Conservation (phyloP, 2,329 filamentous ascomycete genomes). For the Coniochaeta sp. region DNA sequence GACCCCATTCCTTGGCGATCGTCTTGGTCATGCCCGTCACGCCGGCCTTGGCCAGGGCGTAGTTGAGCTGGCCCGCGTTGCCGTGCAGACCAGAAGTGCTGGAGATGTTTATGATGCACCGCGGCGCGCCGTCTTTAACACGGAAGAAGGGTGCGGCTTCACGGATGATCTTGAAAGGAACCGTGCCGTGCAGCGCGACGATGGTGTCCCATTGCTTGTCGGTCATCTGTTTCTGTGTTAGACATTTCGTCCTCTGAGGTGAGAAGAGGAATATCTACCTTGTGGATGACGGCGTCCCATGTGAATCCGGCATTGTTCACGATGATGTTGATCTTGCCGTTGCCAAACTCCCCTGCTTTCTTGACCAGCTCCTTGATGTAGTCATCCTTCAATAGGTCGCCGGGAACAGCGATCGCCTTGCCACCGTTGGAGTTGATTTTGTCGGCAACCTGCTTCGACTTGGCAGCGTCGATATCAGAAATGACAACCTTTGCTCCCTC, state of each 20-base stretch:
- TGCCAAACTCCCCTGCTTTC: slow-evolving; percentile 70
- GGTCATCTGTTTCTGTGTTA: slow-evolving; percentile 44
- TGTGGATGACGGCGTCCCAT: slow-evolving; percentile 89
- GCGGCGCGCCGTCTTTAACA: slow-evolving; percentile 71
- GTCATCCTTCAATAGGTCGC: slow-evolving; percentile 64
- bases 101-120: slow-evolving; percentile 77
- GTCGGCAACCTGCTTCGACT: slow-evolving; percentile 60
- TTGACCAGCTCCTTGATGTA: slow-evolving; percentile 69
- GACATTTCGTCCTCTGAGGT: not conserved
- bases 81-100: slow-evolving; percentile 77
- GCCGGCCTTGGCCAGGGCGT: slow-evolving; percentile 77
- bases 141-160: slow-evolving; percentile 81
- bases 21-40: slow-evolving; percentile 79
- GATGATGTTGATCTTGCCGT: slow-evolving; percentile 83
- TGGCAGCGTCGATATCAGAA: slow-evolving; percentile 73
- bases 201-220: slow-evolving; percentile 92
- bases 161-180: slow-evolving; percentile 76
- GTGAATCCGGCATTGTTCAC: slow-evolving; percentile 91
- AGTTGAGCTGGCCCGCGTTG: slow-evolving; percentile 89
- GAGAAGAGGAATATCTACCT: slow-evolving; percentile 24
- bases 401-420: slow-evolving; percentile 63
- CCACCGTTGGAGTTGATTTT: slow-evolving; percentile 61
- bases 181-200: slow-evolving; percentile 73
- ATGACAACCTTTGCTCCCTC: slow-evolving; percentile 81
- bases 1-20: slow-evolving; percentile 89